Percentiles rank a stretch among this genome's conserved stretches.
These are phyloP conservation scores for Teunomyces cretensis DNA, from an alignment of 805 yeast species.

Conservation along the genomic window DNA sequence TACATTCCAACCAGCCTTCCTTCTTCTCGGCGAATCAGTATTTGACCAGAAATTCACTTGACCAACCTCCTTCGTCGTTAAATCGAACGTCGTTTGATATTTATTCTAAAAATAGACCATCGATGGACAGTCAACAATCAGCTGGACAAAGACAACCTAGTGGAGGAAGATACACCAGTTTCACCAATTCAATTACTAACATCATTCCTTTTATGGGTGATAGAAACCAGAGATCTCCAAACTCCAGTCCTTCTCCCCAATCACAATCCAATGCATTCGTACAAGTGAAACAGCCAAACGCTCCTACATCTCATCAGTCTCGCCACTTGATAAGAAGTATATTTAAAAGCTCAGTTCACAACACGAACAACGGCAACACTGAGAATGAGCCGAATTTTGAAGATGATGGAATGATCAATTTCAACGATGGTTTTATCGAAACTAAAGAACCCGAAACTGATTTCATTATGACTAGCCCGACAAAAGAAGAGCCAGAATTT, in stretches of 20 bases:
- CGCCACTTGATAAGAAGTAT: conserved; percentile 27
- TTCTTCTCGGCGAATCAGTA: conserved; percentile 45
- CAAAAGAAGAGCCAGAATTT: conserved; percentile 19
- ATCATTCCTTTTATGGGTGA: conserved; percentile 44
- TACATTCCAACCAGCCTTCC: conserved; percentile 43
- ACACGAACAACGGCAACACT: background rate
- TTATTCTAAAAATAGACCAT: conserved; percentile 26
- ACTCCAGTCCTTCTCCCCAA: conserved; percentile 17
- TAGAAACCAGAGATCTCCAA: conserved; percentile 21
- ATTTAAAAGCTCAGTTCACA: conserved; percentile 12
- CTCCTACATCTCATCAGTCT: conserved; percentile 18
- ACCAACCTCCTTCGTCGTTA: conserved; percentile 29
- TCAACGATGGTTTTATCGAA: background rate
- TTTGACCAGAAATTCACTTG: conserved; percentile 37
- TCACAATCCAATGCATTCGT: conserved; percentile 3
- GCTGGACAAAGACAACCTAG: conserved; percentile 13
- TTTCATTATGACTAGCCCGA: conserved; percentile 20
- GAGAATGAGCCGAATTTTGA: conserved; percentile 2
- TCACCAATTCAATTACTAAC: conserved; percentile 37
- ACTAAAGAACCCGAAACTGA: conserved; percentile 7
- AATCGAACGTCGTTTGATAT: conserved; percentile 34
- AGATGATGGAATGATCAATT: background rate
- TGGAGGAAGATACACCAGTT: conserved; percentile 29
- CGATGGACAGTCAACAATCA: conserved; percentile 31
- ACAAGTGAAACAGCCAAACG: conserved; percentile 9